A percentile compares a stretch with the other conserved stretches of the same genome.
These are phyloP conservation scores for Knufia fluminis DNA, from an alignment of 2,329 filamentous ascomycete species.

Conservation along the genomic window DNA sequence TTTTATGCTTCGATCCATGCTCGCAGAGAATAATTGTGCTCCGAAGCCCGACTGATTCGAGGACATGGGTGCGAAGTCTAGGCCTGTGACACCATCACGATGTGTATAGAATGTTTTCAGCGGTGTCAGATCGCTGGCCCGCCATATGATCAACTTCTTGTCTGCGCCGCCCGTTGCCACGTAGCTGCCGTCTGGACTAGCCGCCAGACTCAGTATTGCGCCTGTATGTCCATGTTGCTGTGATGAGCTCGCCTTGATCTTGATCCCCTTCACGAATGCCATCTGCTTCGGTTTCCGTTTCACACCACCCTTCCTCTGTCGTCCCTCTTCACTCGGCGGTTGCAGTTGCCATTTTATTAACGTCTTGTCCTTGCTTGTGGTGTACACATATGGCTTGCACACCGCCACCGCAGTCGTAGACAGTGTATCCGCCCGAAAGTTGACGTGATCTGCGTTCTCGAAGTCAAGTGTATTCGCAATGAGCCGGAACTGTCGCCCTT, in stretches of 20 bases:
- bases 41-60: constrained; percentile 38
- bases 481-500: constrained; percentile 77
- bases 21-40: constrained; percentile 86
- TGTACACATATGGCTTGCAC: constrained; percentile 74
- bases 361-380: constrained; percentile 72
- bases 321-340: constrained; percentile 23
- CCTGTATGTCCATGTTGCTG: constrained; percentile 64
- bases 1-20: constrained; percentile 87
- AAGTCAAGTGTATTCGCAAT: constrained; percentile 68
- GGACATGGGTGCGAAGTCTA: constrained; percentile 77
- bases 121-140: constrained; percentile 67
- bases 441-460: constrained; percentile 54
- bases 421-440: constrained; percentile 70
- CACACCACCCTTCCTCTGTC: constrained; percentile 44
- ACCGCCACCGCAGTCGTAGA: constrained; percentile 71
- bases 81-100: constrained; percentile 72
- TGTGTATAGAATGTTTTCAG: constrained; percentile 84
- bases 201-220: constrained; percentile 72
- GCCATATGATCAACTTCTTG: constrained; percentile 77
- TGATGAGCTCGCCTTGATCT: constrained; percentile 30
- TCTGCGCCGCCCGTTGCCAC: constrained; percentile 85
- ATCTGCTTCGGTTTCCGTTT: constrained; percentile 36
- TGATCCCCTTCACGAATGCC: constrained; percentile 41
- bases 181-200: constrained; percentile 80
- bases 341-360: constrained; percentile 85